Evolutionary conservation across 495 filamentous ascomycete genomes (phyloP), one percentile per base, ranked within the genome.

Genomic region (Lasiosphaeriaceae sp.): DNA sequence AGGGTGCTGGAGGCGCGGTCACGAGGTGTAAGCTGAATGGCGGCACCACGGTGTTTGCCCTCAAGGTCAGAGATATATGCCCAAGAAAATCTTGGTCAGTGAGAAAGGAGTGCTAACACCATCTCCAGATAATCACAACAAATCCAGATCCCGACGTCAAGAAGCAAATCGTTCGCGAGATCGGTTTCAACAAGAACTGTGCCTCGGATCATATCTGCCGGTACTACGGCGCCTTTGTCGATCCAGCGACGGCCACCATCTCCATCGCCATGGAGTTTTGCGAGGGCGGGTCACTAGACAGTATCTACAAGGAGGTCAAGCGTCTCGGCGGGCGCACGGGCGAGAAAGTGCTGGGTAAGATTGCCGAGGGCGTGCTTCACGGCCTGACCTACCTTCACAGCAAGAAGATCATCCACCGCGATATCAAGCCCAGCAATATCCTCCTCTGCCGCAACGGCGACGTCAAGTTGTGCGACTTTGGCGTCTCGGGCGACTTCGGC

Each of bases 241-340:
- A 97, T 67, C 87, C 94, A 58, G 86, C 89, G 4, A 90, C 89
- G 0, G 90, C 93, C 34, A 97, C 94, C 17, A 97, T 98, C 56
- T 93, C 89, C 45, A 98, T 98, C 69, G 91, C 91, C 23, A 98
- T 98, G 94, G 94, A 98, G 68, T 97, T 96, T 67, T 98, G 94
- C 69, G 94, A 97, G 71, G 94, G 94, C 50, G 95, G 94, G 29
- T 94, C 89, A 51, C 82, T 98, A 31, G 90, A 98, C 72, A 90
- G 88, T 65, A 91, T 98, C 63, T 98, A 97, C 78, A 90, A 90
- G 59, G 93, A 97, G 73, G 90, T 98, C 50, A 96, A 96, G 76
- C 88, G 90, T 63, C 84, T 96, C 6, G 92, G 92, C 39, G 95
- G 94, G 2, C 86, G 94, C 17, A 97, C 93, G 0, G 94, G 94